Evolutionary conservation across 208 protist genomes (phyloP), one percentile per base, ranked within the genome.

Genomic region (Leishmania turanica): DNA sequence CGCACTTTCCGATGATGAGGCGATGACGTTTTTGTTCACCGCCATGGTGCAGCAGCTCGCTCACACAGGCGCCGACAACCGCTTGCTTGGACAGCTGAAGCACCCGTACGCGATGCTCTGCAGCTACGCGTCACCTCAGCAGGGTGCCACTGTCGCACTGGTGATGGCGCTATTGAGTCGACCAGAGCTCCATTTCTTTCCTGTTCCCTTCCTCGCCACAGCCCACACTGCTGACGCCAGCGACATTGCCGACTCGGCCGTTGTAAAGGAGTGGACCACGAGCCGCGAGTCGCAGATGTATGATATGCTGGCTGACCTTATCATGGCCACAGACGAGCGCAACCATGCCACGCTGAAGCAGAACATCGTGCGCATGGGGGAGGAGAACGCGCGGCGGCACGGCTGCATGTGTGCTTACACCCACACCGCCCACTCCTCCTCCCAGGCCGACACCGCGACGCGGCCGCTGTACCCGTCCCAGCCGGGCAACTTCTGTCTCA

Each of bases 1-100:
- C 0, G 73, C 83, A 54, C 82, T 91, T 37, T 84, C 78, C 40
- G 87, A 88, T 65, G 88, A 89, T 49, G 92, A 96, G 83, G 65
- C 92, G 8, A 89, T 93, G 68, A 83, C 88, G 7, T 89, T 96
- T 70, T 82, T 96, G 13, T 87, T 94, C 51, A 64, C 89, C 6
- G 73, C 92, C 4, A 80, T 87, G 17, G 81, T 92, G n/a, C 85
- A 91, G 82, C 84, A 87, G 73, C 69, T 96, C 1, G 88, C 87
- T 9, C 90, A 96, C 81, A 78, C 83, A 65, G 92, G 91, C 13
- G 75, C 86, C n/a, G 87, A 87, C 62, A 95, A 99, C 94, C 79
- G 93, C 90, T 85, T 99, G 91, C 62, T 95, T 27, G 77, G 81
- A 47, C 82, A 87, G 65, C 40, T 92, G 40, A 78, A 77, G n/a